Evolutionary conservation across 140 eudicot genomes (phyloP).

Genomic region (Senecio squalidus): DNA sequence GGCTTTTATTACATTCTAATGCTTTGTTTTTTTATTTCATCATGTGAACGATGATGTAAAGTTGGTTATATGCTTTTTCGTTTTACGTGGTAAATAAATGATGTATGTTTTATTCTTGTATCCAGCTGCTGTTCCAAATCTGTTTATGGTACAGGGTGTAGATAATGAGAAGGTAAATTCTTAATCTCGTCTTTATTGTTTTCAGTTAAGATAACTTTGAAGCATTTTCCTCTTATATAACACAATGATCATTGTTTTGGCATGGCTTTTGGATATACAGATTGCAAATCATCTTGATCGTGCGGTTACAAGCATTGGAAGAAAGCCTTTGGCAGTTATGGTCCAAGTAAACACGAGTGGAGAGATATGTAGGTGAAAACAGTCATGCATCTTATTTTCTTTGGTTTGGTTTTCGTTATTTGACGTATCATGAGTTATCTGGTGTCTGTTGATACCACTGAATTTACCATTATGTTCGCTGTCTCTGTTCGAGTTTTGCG

Average conservation of each 20-base stretch:
- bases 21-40: neutral
- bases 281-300: conserved; percentile 89
- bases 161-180: conserved; percentile 61
- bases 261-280: conserved; percentile 46
- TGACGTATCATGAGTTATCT: neutral
- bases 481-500: neutral
- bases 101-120: conserved; percentile 13
- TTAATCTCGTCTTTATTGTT: neutral
- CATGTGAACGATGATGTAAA: neutral
- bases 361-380: conserved; percentile 66
- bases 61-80: neutral
- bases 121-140: conserved; percentile 87
- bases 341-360: conserved; percentile 98
- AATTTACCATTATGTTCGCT: neutral
- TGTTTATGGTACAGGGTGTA: conserved; percentile 70
- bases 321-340: conserved; percentile 79
- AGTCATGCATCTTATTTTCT: neutral
- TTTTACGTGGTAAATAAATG: neutral
- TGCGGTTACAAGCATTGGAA: conserved; percentile 64
- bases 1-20: neutral
- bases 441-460: neutral
- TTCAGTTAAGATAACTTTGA: neutral
- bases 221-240: neutral
- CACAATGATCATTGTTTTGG: conserved; percentile 11
- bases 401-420: neutral